Percentiles rank a stretch among this genome's conserved stretches.
Conservation (phyloP, 768 basidiomycete genomes). For the Pisolithus albus region DNA sequence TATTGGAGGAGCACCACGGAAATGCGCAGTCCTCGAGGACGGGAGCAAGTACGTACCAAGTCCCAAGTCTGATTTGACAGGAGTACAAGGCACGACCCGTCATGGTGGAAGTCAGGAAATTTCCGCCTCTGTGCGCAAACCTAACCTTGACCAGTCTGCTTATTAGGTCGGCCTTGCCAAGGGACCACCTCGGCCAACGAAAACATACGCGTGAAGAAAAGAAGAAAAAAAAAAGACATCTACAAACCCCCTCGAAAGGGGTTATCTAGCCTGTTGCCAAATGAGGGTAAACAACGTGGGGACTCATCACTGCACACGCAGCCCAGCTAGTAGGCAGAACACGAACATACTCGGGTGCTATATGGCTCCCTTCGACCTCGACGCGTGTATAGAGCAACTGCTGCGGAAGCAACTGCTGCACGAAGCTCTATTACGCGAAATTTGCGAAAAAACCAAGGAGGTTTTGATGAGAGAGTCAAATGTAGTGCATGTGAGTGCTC, state of each 20-base stretch:
- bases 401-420: constrained; percentile 90
- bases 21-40: constrained; percentile 31
- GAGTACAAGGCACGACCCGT: constrained; percentile 14
- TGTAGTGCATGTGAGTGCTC: constrained; percentile 93
- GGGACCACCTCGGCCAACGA: constrained; percentile 12
- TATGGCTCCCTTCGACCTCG: constrained; percentile 78
- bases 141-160: constrained; percentile 24
- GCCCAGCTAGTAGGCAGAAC: not conserved
- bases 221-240: constrained; percentile 17
- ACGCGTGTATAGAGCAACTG: constrained; percentile 90
- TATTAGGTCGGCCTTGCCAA: constrained; percentile 8
- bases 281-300: constrained; percentile 26
- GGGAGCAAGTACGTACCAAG: constrained; percentile 8
- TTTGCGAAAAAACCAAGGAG: constrained; percentile 99
- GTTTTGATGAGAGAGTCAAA: constrained; percentile 99
- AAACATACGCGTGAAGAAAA: not conserved
- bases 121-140: constrained; percentile 25
- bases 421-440: constrained; percentile 91
- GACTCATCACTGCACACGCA: not conserved
- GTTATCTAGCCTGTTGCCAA: constrained; percentile 20
- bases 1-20: constrained; percentile 12
- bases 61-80: constrained; percentile 3
- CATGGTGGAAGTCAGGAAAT: constrained; percentile 18
- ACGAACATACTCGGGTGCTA: not conserved
- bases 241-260: not conserved